phyloP scores from a whole-genome alignment of 306 rosid genomes.

The Spatholobus suberectus region DNA sequence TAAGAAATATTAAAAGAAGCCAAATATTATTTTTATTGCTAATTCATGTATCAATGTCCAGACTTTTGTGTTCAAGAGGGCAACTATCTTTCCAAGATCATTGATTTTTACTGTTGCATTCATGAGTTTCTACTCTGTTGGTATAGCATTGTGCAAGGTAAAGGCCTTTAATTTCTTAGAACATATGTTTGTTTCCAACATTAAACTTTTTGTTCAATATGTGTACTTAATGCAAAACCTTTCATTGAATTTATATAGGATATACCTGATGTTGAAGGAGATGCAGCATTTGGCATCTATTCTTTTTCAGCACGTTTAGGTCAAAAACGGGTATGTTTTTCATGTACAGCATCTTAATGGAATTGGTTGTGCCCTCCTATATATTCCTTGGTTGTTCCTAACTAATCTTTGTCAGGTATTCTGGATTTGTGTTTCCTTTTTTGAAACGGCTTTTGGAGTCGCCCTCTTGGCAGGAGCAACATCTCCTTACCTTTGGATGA shows the following conservation, averaged over 20 bases:
- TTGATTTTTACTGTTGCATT: neutral
- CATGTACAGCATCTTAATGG: neutral
- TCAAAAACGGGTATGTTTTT: slow-evolving; percentile 55
- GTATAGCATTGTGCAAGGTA: neutral
- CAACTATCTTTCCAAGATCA: neutral
- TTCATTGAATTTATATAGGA: slow-evolving; percentile 53
- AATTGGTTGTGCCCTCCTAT: neutral
- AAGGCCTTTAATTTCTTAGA: neutral
- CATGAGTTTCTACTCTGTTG: neutral
- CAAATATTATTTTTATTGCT: neutral
- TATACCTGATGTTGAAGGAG: slow-evolving; percentile 87
- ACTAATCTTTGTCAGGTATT: slow-evolving; percentile 62
- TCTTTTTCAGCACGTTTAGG: slow-evolving; percentile 74
- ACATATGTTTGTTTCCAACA: neutral
- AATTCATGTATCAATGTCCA: neutral
- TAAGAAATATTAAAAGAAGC: neutral
- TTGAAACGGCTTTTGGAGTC: slow-evolving; percentile 30
- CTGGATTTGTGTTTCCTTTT: slow-evolving; percentile 65
- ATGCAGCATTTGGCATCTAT: slow-evolving; percentile 64
- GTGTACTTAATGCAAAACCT: neutral
- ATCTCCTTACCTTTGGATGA: slow-evolving; percentile 67
- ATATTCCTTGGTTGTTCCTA: slow-evolving; percentile 8
- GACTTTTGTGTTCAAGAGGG: neutral
- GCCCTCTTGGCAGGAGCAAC: slow-evolving; percentile 64
- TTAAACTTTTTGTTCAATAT: neutral